Conservation (phyloP, 495 filamentous ascomycete genomes). For the Neurospora sp. region DNA sequence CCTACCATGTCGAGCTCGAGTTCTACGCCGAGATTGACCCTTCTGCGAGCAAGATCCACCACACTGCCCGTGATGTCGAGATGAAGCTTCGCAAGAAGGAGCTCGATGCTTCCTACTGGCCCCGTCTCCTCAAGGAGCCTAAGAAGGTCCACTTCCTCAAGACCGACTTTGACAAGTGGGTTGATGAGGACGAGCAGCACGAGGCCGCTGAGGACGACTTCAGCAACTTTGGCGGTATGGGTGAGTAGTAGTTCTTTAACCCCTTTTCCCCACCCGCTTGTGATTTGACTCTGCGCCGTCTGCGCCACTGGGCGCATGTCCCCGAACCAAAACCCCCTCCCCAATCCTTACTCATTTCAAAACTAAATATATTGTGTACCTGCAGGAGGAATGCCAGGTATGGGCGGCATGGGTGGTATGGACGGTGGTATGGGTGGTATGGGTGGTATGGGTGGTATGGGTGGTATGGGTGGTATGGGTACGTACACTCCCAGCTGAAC, state of each 20-base stretch:
- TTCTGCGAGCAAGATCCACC: constrained; percentile 66
- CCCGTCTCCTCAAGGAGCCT: constrained; percentile 76
- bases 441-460: not conserved
- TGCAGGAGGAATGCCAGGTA: constrained; percentile 37
- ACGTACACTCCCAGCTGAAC: constrained; percentile 19
- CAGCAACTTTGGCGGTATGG: constrained; percentile 53
- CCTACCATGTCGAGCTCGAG: constrained; percentile 77
- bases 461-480: constrained; percentile 26
- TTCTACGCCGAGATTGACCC: constrained; percentile 88
- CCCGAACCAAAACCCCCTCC: not conserved
- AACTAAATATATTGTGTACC: constrained; percentile 7
- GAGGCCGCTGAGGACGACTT: constrained; percentile 77
- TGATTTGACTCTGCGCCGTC: not conserved
- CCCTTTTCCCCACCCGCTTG: constrained; percentile 1
- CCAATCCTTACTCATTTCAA: not conserved
- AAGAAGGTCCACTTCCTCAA: constrained; percentile 94
- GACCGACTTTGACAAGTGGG: constrained; percentile 99
- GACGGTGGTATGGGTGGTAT: not conserved
- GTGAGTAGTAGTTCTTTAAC: constrained; percentile 22
- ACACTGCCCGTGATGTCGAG: constrained; percentile 76
- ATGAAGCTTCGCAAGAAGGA: constrained; percentile 95
- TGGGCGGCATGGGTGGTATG: constrained; percentile 19
- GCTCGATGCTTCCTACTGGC: constrained; percentile 84
- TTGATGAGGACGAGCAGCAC: constrained; percentile 98
- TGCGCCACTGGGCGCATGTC: not conserved